Evolutionary conservation across 371 early-diverging fungal genomes (phyloP), one percentile per base, ranked within the genome.

Genomic region (Mucor irregularis): DNA sequence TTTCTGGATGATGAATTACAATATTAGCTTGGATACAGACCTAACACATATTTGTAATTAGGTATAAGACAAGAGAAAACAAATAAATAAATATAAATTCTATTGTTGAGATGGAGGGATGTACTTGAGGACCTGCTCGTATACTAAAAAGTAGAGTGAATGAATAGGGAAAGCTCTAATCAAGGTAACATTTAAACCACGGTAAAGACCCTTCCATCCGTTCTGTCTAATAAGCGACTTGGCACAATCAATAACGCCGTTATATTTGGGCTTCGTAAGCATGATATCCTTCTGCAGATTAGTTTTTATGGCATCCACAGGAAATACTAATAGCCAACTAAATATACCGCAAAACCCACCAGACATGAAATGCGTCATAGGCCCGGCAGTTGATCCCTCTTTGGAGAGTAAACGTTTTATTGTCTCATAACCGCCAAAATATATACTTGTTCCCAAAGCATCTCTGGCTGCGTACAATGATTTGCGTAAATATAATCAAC

Each of bases 151-250:
- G 64, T 90, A 89, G 22, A 92, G 71, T 6, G 89, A 84, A 66
- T 92, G 93, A 53, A 92, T 83, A 6, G 93, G 93, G 53, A 91
- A 87, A 13, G 92, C 91, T 9, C 93, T 74, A 24, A 91, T 73
- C 8, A 91, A 73, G 22, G 90, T 90, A 13, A 90, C 89, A 5
- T 80, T 80, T 1, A 92, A 62, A 3, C 93, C 93, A 21, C 85
- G 76, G 59, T 92, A 92, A 4, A 92, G 65, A 0, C 86, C 86
- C 2, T 76, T 59, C 26, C 84, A 21, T 0, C 90, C 90, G 25
- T 78, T 68, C 16, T 73, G 77, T 14, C 63, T 56, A 40, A 80
- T 69, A 8, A 88, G 81, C 34, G 76, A 68, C 34, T 57, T 69
- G 6, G 82, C 68, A 66, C 88, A 87, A 35, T 85, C 77, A 57